These are phyloP conservation scores for Baudoinia panamericana DNA, from an alignment of 495 filamentous ascomycete species.

Conservation along the genomic window DNA sequence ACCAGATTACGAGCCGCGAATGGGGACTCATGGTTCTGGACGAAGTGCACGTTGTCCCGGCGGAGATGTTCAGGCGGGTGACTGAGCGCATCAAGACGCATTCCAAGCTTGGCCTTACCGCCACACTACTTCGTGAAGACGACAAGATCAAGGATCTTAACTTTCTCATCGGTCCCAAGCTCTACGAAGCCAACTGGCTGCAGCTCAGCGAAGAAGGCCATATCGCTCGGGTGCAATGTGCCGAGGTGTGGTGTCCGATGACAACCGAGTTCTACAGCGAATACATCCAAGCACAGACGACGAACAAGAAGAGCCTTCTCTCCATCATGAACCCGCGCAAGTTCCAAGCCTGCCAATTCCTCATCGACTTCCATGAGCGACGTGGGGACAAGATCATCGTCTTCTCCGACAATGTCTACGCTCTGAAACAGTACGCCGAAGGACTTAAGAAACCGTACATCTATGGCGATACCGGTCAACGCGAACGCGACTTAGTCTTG, in stretches of 20 bases:
- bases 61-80: conserved; percentile 87
- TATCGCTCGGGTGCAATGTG: conserved; percentile 94
- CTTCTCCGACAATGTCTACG: conserved; percentile 97
- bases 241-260: conserved; percentile 99
- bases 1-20: conserved; percentile 79
- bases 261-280: conserved; percentile 95
- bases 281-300: conserved; percentile 62
- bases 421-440: conserved; percentile 69
- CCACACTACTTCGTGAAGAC: conserved; percentile 87
- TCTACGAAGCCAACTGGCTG: conserved; percentile 99
- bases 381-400: conserved; percentile 98
- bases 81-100: conserved; percentile 85
- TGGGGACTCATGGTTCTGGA: conserved; percentile 98
- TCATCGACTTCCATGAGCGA: conserved; percentile 94
- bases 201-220: conserved; percentile 93
- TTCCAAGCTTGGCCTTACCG: conserved; percentile 91
- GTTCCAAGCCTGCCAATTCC: conserved; percentile 90
- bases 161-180: conserved; percentile 92
- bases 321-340: conserved; percentile 98
- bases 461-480: conserved; percentile 76
- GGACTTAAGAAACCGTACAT: conserved; percentile 85
- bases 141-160: conserved; percentile 97
- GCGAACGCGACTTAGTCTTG: conserved; percentile 76
- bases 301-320: conserved; percentile 56
- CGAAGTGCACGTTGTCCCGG: conserved; percentile 96